A percentile compares a stretch with the other conserved stretches of the same genome.
These are phyloP conservation scores for Camelina sativa DNA, from an alignment of 345 rosid species.

Conservation along the genomic window DNA sequence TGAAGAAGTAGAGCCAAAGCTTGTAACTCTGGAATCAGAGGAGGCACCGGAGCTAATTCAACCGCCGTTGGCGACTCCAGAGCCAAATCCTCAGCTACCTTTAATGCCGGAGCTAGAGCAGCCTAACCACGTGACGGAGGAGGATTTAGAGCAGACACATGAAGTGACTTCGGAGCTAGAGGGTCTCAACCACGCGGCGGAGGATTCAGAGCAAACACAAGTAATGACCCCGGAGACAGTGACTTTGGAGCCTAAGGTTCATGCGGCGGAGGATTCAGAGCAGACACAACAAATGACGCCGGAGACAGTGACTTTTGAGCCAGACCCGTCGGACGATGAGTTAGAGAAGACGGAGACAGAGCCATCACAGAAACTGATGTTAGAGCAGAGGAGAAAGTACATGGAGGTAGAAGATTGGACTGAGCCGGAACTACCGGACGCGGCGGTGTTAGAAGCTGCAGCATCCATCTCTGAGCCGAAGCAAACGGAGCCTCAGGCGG, in stretches of 20 bases:
- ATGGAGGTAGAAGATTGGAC: slow-evolving; percentile 44
- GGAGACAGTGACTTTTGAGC: neutral
- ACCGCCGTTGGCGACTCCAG: neutral
- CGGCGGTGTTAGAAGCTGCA: slow-evolving; percentile 43
- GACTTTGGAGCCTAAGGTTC: neutral
- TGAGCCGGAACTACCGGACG: slow-evolving; percentile 45
- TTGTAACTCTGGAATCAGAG: neutral
- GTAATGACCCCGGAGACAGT: neutral
- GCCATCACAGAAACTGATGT: slow-evolving; percentile 24
- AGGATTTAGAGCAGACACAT: neutral
- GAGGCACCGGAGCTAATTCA: too few relatives aligned
- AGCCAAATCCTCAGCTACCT: slow-evolving; percentile 12
- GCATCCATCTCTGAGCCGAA: slow-evolving; percentile 31
- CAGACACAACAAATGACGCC: neutral
- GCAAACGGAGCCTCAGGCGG: neutral
- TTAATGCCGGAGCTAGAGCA: neutral
- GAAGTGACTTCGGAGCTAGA: neutral
- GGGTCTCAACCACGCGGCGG: slow-evolving; percentile 4
- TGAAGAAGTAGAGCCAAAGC: slow-evolving; percentile 16
- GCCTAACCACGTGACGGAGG: slow-evolving; percentile 4
- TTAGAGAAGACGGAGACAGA: slow-evolving; percentile 9
- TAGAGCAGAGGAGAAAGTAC: slow-evolving; percentile 37
- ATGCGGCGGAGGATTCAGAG: slow-evolving; percentile 5
- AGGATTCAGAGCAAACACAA: neutral
- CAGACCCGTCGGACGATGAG: slow-evolving; percentile 16